Evolutionary conservation across 2,329 filamentous ascomycete genomes (phyloP).

Genomic region (Xylaria sp.): DNA sequence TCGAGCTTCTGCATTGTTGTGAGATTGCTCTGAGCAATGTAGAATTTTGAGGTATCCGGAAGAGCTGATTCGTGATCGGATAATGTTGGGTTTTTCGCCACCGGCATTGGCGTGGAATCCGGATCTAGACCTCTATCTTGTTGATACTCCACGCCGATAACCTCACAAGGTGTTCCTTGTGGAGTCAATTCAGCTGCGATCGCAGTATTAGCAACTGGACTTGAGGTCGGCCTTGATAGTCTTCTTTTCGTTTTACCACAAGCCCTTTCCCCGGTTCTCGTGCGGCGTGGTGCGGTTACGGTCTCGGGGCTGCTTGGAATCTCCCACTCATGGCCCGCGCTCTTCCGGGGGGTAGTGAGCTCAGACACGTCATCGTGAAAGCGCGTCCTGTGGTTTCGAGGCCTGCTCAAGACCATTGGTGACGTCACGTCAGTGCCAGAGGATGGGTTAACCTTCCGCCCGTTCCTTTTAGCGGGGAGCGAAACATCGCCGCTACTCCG

Average conservation of each 20-base stretch:
- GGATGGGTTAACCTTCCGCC: slow-evolving; percentile 31
- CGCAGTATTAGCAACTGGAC: slow-evolving; percentile 22
- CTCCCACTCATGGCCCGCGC: slow-evolving; percentile 40
- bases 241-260: slow-evolving; percentile 30
- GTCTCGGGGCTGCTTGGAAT: slow-evolving; percentile 41
- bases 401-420: slow-evolving; percentile 28
- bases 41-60: slow-evolving; percentile 35
- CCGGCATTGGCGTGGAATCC: slow-evolving; percentile 17
- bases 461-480: slow-evolving; percentile 33
- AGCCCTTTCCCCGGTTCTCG: slow-evolving; percentile 26
- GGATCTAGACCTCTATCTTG: background rate
- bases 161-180: slow-evolving; percentile 1
- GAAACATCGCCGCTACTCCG: slow-evolving; percentile 40
- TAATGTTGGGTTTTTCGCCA: slow-evolving; percentile 28
- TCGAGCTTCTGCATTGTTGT: slow-evolving; percentile 44
- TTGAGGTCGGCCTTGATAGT: slow-evolving; percentile 13
- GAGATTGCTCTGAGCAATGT: slow-evolving; percentile 41
- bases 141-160: slow-evolving; percentile 13
- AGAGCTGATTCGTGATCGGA: slow-evolving; percentile 31
- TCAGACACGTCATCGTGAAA: slow-evolving; percentile 33
- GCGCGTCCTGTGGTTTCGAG: slow-evolving; percentile 24
- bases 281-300: slow-evolving; percentile 2
- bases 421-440: slow-evolving; percentile 41
- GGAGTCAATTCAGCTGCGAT: slow-evolving; percentile 19
- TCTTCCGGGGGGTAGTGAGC: slow-evolving; percentile 40